phyloP scores from a whole-genome alignment of 805 yeast genomes.

The Monosporozyma solicola region DNA sequence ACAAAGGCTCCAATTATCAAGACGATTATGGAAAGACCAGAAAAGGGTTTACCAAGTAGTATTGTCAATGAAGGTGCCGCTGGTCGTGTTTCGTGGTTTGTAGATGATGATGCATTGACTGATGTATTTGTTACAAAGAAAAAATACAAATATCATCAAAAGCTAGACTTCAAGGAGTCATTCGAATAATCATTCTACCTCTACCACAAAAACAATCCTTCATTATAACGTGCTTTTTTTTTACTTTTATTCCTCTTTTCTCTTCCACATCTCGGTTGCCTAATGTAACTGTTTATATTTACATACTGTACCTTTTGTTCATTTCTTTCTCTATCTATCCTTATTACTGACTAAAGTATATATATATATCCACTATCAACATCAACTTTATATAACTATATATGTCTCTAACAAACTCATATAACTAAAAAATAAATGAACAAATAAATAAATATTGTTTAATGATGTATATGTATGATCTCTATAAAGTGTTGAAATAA shows the following conservation, averaged over 20 bases:
- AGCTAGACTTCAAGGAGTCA: conserved; percentile 5
- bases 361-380: background rate
- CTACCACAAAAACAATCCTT: too few species aligned
- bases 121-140: conserved; percentile 48
- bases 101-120: conserved; percentile 82
- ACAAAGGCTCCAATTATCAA: conserved; percentile 89
- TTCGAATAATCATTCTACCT: background rate
- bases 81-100: conserved; percentile 95
- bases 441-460: background rate
- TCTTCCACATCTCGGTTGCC: background rate
- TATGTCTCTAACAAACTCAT: background rate
- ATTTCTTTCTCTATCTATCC: background rate
- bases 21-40: conserved; percentile 93
- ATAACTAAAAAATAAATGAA: background rate
- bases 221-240: background rate
- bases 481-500: background rate
- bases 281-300: background rate
- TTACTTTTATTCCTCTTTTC: background rate
- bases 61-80: conserved; percentile 95
- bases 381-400: background rate
- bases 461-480: background rate
- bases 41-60: conserved; percentile 88
- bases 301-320: background rate
- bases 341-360: background rate
- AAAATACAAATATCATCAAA: conserved; percentile 20